Conservation (phyloP, 1,284 basidiomycete species). For the Afroboletus lepidellus region DNA sequence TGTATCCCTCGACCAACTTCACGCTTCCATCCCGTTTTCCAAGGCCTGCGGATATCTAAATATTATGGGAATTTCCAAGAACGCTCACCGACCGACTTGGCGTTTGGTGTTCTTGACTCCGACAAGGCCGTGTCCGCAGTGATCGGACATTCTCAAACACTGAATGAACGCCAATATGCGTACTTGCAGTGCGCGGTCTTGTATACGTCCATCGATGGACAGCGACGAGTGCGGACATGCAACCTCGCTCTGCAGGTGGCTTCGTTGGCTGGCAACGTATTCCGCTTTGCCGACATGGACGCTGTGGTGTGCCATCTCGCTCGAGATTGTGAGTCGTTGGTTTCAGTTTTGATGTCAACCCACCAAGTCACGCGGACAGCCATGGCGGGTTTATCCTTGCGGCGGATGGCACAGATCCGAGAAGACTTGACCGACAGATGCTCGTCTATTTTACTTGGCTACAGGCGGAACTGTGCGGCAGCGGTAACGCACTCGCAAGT, state of each 20-base stretch:
- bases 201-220: slow-evolving; percentile 80
- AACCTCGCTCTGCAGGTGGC: slow-evolving; percentile 86
- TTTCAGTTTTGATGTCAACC: not conserved
- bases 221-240: slow-evolving; percentile 82
- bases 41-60: slow-evolving; percentile 71
- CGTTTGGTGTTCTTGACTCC: slow-evolving; percentile 79
- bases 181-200: slow-evolving; percentile 90
- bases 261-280: slow-evolving; percentile 87
- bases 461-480: slow-evolving; percentile 89
- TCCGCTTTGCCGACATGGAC: slow-evolving; percentile 92
- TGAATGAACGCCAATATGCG: slow-evolving; percentile 78
- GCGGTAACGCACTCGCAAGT: slow-evolving; percentile 83
- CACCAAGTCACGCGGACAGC: slow-evolving; percentile 43
- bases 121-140: slow-evolving; percentile 76
- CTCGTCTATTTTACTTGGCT: slow-evolving; percentile 82
- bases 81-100: slow-evolving; percentile 73
- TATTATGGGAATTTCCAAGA: slow-evolving; percentile 85
- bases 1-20: slow-evolving; percentile 6
- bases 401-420: slow-evolving; percentile 74
- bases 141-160: slow-evolving; percentile 61
- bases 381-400: slow-evolving; percentile 61
- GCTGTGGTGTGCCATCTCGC: slow-evolving; percentile 73
- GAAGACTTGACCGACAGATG: slow-evolving; percentile 86
- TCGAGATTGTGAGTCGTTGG: slow-evolving; percentile 66
- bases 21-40: slow-evolving; percentile 7